Conservation (phyloP, 2,329 filamentous ascomycete species). For the Coniochaeta ligniaria region DNA sequence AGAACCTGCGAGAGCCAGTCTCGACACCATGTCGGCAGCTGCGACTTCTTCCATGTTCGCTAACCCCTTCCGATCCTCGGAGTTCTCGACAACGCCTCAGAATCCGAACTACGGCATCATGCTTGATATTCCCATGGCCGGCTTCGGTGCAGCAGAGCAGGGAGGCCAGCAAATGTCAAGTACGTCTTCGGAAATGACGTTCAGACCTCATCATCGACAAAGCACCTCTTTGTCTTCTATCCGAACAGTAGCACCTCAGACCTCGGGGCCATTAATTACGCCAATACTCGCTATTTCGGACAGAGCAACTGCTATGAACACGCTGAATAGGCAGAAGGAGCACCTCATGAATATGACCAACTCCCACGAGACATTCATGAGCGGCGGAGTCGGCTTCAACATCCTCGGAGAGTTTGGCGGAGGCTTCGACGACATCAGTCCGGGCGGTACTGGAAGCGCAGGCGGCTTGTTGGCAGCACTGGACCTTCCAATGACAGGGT, state of each 20-base stretch:
- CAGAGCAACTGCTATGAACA: slow-evolving; percentile 25
- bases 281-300: slow-evolving; percentile 30
- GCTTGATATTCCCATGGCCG: slow-evolving; percentile 26
- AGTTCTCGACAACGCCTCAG: slow-evolving; percentile 20
- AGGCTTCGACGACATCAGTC: slow-evolving; percentile 7
- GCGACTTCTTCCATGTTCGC: slow-evolving; percentile 18
- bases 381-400: slow-evolving; percentile 4
- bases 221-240: slow-evolving; percentile 31
- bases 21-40: slow-evolving; percentile 18
- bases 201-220: slow-evolving; percentile 20
- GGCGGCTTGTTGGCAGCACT: slow-evolving; percentile 22
- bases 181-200: not conserved
- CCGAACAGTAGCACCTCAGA: slow-evolving; percentile 30
- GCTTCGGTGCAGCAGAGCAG: slow-evolving; percentile 24
- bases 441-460: slow-evolving; percentile 10
- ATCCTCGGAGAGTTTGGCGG: slow-evolving; percentile 9
- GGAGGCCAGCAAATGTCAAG: slow-evolving; percentile 3
- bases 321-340: slow-evolving; percentile 33
- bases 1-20: slow-evolving; percentile 9
- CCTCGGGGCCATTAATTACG: slow-evolving; percentile 42
- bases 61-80: slow-evolving; percentile 17
- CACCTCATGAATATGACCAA: slow-evolving; percentile 19
- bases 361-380: not conserved
- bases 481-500: slow-evolving; percentile 20
- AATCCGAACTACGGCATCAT: slow-evolving; percentile 24